Conservation (phyloP, 192 early-diverging fungal species). For the Backusella parvicylindrica region DNA sequence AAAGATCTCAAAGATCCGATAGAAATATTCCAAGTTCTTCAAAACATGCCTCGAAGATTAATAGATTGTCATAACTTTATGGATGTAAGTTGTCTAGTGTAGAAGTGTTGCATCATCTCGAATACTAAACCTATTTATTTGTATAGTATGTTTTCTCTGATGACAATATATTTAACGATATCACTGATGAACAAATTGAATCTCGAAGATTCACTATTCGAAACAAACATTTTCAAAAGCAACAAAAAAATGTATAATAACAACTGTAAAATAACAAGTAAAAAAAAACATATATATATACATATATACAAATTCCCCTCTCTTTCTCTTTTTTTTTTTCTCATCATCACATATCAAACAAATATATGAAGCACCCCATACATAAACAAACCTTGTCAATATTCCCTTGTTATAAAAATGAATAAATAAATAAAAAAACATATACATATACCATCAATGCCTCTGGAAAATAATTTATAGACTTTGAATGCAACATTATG, state of each 20-base stretch:
- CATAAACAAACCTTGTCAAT: background rate
- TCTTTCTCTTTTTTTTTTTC: background rate
- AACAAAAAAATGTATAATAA: background rate
- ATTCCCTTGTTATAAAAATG: background rate
- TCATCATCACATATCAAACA: background rate
- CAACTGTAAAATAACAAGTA: background rate
- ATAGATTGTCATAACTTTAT: slow-evolving; percentile 58
- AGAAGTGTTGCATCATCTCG: background rate
- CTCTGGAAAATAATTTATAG: background rate
- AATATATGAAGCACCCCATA: background rate
- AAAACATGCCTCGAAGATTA: slow-evolving; percentile 56
- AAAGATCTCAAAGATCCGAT: slow-evolving; percentile 50
- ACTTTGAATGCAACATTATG: background rate
- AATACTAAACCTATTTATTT: background rate
- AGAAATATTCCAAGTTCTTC: slow-evolving; percentile 52
- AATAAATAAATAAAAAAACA: background rate
- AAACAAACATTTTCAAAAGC: background rate
- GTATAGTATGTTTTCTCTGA: slow-evolving; percentile 10
- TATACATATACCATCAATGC: background rate
- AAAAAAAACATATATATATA: background rate
- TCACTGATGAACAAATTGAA: background rate
- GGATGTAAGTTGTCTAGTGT: slow-evolving; percentile 30
- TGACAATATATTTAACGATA: background rate
- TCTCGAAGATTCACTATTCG: background rate
- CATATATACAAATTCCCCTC: background rate